Conservation (phyloP, 305 asterid genomes). For the Solanum hybrid region DNA sequence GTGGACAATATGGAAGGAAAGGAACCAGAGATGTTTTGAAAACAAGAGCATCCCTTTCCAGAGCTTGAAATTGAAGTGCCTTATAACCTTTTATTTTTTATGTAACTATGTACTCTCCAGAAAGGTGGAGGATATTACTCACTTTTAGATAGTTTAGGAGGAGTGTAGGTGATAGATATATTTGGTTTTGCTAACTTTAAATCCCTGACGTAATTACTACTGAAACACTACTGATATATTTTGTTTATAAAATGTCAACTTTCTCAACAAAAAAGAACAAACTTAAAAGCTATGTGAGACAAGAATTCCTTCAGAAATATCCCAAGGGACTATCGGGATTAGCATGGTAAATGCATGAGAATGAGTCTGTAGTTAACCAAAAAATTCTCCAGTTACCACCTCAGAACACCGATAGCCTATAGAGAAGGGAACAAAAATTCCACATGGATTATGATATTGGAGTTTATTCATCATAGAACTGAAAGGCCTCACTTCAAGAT, state of each 20-base stretch:
- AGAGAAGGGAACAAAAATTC: background rate
- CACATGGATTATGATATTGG: background rate
- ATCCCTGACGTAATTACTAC: background rate
- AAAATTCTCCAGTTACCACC: background rate
- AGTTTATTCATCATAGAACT: background rate
- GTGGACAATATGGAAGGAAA: background rate
- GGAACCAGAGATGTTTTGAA: background rate
- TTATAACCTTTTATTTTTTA: background rate
- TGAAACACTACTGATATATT: background rate
- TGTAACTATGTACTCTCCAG: background rate
- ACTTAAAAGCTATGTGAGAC: background rate
- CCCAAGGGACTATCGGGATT: background rate
- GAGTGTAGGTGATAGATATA: background rate
- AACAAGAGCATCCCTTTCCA: background rate
- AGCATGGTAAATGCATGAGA: background rate
- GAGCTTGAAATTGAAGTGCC: background rate
- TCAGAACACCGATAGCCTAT: background rate
- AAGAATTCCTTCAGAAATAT: background rate
- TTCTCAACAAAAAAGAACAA: background rate
- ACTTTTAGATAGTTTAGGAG: background rate
- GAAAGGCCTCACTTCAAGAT: background rate
- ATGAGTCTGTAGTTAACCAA: background rate
- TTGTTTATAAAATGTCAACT: background rate
- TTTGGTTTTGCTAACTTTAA: background rate
- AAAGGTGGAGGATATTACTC: background rate